Base-by-base conservation (phyloP, 805 yeast genomes). In the Suhomyces tanzawaensis region DNA sequence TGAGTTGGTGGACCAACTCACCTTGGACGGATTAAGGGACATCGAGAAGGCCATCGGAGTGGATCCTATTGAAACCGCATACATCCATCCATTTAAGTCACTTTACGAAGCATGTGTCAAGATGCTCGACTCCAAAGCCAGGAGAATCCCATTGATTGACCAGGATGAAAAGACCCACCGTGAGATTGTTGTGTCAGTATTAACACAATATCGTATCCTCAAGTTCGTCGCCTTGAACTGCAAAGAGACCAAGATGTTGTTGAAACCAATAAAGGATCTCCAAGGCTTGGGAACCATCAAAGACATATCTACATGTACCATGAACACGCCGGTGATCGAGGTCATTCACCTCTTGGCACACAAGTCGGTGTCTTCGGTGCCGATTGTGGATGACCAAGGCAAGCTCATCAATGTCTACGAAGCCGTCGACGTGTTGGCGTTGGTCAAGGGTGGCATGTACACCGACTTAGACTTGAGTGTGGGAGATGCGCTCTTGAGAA, bases 211-310 rank as follows among this genome's bases (percentile, higher is more conserved):
- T 64, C 81, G 99, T 57, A 93, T 93, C 39, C 72, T 93, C 53
- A 91, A 95, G 64, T 93, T 93, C 58, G 96, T 93, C 22, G 90
- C 97, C 3, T 76, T 91, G 62, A 93, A 93, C 63, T 93, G 99
- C 66, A 89, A 88, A 59, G 98, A 93, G 60, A 89, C 96, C 3
- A 80, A 85, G 51, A 85, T 81, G 72, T 69, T 93, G 40, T 68
- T 82, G 49, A 79, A 82, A 49, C 95, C 96, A 3, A 70, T 93
- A 41, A 71, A 74, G 42, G 84, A 82, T 40, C 66, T 93, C 32
- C 71, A 76, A 25, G 75, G 84, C n/a, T 79, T 90, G 27, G 73
- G 85, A 7, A 69, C 72, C 29, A 48, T 60, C 8, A 58, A 64
- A 35, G 61, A 69, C 36, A 61, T 93, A n/a, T 77, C 85, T 14